Percentiles rank a stretch among this genome's conserved stretches.
Evolutionary conservation across 1,284 basidiomycete species (phyloP).

Genomic region (Malassezia arunalokei): DNA sequence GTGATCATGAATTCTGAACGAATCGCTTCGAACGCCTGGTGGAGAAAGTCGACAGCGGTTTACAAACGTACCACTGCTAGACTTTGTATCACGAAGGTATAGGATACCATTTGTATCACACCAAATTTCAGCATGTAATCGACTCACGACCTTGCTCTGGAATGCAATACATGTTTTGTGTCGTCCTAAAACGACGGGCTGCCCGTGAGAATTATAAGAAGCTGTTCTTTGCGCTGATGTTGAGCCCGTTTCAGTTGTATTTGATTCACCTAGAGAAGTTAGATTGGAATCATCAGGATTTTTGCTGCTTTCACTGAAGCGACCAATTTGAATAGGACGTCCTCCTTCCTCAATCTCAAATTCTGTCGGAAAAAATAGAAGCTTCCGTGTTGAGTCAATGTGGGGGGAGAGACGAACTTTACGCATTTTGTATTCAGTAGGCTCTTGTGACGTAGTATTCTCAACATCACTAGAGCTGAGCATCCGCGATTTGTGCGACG

Average conservation of each 20-base stretch:
- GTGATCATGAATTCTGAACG: slow-evolving; percentile 76
- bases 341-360: slow-evolving; percentile 57
- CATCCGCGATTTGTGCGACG: no score
- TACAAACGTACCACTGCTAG: slow-evolving; percentile 81
- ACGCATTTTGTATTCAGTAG: not conserved
- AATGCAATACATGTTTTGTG: slow-evolving; percentile 58
- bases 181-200: slow-evolving; percentile 20
- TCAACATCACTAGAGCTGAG: no score
- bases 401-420: slow-evolving; percentile 75
- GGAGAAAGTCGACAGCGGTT: slow-evolving; percentile 81
- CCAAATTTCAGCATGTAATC: slow-evolving; percentile 92
- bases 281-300: not conserved
- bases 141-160: slow-evolving; percentile 87
- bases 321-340: slow-evolving; percentile 33
- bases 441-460: no score
- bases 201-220: no score
- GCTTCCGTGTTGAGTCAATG: slow-evolving; percentile 73
- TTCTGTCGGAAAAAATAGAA: slow-evolving; percentile 83
- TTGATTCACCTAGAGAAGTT: no score
- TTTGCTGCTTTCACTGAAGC: slow-evolving; percentile 2
- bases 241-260: not conserved
- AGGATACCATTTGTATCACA: slow-evolving; percentile 58
- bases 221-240: no score
- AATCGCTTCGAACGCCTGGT: slow-evolving; percentile 62
- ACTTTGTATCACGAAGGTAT: slow-evolving; percentile 81